Evolutionary conservation across 805 yeast genomes (phyloP), one percentile per base, ranked within the genome.

Genomic region (Starmerella sirachaensis): DNA sequence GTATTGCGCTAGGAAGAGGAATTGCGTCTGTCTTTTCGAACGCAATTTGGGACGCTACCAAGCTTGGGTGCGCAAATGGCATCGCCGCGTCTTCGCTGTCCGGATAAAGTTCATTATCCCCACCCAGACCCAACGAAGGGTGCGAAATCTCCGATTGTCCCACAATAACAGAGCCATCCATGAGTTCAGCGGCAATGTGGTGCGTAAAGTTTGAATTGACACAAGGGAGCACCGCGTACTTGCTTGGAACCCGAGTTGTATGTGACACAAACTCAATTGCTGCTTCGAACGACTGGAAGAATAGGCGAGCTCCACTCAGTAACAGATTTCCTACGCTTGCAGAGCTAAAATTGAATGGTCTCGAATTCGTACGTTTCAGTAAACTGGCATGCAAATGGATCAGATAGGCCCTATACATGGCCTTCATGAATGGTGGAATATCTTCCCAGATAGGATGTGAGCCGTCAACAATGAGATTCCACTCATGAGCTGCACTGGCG

Each of bases 131-230:
- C 13, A n/a, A 9, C 18, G 37, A 17, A 1, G 97, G 97, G 58
- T 86, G 97, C 1, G 94, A 83, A 9, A 86, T 86, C 53, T 85
- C 94, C 3, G 88, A 78, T 56, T 86, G 97, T 10, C 97, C 97
- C 0, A 86, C 78, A 24, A 86, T 76, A 2, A 78, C 64, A 4
- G 69, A 63, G 2, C 93, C 94, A 56, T 82, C 71, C 23, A 62
- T 61, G 30, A 86, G 62, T 20, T 69, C 48, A 0, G 94, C 95
- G 34, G 88, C 76, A 19, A 86, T 84, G 51, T 85, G 93, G 47
- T 83, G 82, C 12, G 86, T 75, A 60, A 80, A 81, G 50, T 78
- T 82, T 7, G 94, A 80, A 52, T 80, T 83, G 27, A 85, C 62
- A 44, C 93, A 84, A 0, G 95, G 94, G 5, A 82, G 56, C 2